Evolutionary conservation across 1,284 basidiomycete species (phyloP), one percentile per base, ranked within the genome.

Genomic region (Malassezia pachydermatis): DNA sequence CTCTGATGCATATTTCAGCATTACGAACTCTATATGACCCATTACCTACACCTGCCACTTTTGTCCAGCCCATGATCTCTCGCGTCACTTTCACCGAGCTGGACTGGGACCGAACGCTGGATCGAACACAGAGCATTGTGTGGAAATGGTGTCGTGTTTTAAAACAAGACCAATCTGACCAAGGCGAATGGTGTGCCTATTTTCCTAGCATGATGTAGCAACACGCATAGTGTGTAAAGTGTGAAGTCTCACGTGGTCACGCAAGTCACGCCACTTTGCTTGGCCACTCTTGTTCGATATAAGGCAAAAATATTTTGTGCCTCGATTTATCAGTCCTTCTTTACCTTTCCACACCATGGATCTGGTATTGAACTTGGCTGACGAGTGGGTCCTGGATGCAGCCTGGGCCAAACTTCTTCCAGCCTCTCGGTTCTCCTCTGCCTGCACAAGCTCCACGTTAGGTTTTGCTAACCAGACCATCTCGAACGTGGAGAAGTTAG

Each of bases 321-420:
- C 19, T 22, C 25, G 24, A n/a, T 32, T 29, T 20, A 28, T 38
- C 35, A 27, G 29, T 13, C 14, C 27, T 17, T 19, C 27, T 4
- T n/a, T 36, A 19, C 29, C 37, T 10, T 13, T 7, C 37, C 19
- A 39, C 11, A 2, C 32, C 8, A 63, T 63, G 61, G 61, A 63
- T 50, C 36, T 62, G 45, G 53, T 63, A 14, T 51, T 63, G n/a
- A 32, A 59, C 19, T 14, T 39, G 36, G 55, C 55, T 22, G 61
- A 63, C 38, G 60, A 63, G 16, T 62, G 46, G 19, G 28, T 62
- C 17, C 51, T 63, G 17, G 60, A 63, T 44, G 16, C 30, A 16
- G 41, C 60, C 29, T 63, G 58, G 58, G 59, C 55, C 1, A 37
- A 28, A n/a, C 33, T 45, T 11, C 32, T 51, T 25, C 55, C 58